Base-by-base conservation (phyloP, 2,329 filamentous ascomycete species). In the Ascocoryne sarcoides region DNA sequence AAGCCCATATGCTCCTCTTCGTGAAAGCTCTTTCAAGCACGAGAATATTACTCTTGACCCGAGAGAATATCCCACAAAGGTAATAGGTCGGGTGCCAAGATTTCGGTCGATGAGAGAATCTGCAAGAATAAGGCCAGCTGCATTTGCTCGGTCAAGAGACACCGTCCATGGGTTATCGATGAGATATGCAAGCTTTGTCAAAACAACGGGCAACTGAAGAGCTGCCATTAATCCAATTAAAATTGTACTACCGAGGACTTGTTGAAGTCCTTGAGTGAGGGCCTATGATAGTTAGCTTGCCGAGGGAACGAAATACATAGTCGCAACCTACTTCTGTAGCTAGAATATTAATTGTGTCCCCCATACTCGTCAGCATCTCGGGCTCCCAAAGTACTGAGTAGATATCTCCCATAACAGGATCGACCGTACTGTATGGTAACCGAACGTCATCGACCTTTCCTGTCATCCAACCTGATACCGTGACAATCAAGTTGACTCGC, bases 91-190 rank as follows among this genome's bases (percentile, higher is more conserved):
- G 4, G 88, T 87, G 12, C 92, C 92, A 15, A 98, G 70, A 58
- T 93, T 95, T 36, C 88, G 79, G 53, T 95, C 88, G 45, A 94
- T 84, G 23, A 98, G 69, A 0, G 90, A 95, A 62, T 98, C 92
- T 2, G 92, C 92, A 39, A 98, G 72, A 59, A 98, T 94, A 34
- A 95, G 73, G 3, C 92, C 92, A 5, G 90, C 86, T 41, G 85
- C 73, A 55, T 84, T 89, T 20, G 92, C 92, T 53, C 92, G 79
- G 55, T 92, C 87, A 36, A 95, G 75, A 1, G 92, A 96, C n/a
- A 95, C 89, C 18, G 84, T 87, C 92, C 92, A 98, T 0, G 92
- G 92, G 57, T 98, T 98, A 62, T 98, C 92, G 50, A 98, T 95
- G 15, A 98, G 73, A 58, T 98, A 98, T 1, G 90, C 79, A 8